A percentile compares a stretch with the other conserved stretches of the same genome.
Conservation (phyloP, 1,139 yeast species). For the Debaryomyces robertsiae region DNA sequence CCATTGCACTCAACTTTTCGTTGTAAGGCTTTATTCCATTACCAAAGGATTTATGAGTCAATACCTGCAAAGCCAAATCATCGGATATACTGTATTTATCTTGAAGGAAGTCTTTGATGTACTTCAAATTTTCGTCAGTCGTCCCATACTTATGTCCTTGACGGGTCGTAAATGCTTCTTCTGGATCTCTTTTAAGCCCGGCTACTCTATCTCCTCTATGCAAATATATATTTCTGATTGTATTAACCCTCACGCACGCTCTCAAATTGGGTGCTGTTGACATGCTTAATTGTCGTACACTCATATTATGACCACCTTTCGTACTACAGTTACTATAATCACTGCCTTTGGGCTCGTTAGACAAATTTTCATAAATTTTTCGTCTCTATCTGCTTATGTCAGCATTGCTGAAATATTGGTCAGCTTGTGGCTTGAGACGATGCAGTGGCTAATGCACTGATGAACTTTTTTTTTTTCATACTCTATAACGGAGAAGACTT, state of each 20-base stretch:
- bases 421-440: constrained; percentile 9
- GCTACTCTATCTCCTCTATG: constrained; percentile 66
- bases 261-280: constrained; percentile 4
- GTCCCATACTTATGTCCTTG: constrained; percentile 64
- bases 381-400: constrained; percentile 8
- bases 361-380: constrained; percentile 10
- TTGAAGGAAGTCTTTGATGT: constrained; percentile 49
- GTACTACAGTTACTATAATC: not conserved
- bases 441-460: constrained; percentile 10
- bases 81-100: constrained; percentile 50
- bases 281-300: constrained; percentile 19
- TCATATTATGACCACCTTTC: constrained; percentile 12
- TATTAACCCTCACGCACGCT: constrained; percentile 5
- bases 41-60: constrained; percentile 93
- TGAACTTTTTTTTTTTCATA: constrained; percentile 6
- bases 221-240: constrained; percentile 30
- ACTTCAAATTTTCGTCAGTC: constrained; percentile 48
- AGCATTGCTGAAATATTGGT: not conserved
- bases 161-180: constrained; percentile 57
- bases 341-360: not conserved
- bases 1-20: constrained; percentile 78
- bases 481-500: not conserved
- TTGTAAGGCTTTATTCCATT: constrained; percentile 88
- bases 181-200: constrained; percentile 79
- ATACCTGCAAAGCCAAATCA: constrained; percentile 67